Conservation (phyloP, 768 basidiomycete genomes). For the Calocybe gangraenosa region DNA sequence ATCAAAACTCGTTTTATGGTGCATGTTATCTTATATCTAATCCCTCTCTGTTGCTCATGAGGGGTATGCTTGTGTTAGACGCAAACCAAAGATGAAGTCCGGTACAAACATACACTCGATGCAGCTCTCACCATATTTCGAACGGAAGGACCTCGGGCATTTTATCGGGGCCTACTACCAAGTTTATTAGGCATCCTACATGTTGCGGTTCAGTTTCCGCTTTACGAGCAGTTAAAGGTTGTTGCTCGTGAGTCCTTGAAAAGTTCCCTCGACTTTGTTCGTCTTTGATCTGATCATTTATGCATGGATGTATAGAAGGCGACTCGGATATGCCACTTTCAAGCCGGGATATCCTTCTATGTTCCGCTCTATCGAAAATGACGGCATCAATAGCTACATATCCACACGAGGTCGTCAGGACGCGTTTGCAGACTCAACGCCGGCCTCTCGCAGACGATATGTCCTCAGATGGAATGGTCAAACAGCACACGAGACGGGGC, state of each 20-base stretch:
- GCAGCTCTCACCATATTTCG: conserved; percentile 88
- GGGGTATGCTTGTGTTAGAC: conserved; percentile 48
- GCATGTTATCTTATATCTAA: conserved; percentile 14
- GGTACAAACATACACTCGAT: conserved; percentile 88
- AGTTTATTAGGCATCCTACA: conserved; percentile 90
- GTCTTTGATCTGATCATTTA: conserved; percentile 8
- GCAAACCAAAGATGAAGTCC: conserved; percentile 70
- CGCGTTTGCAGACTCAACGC: conserved; percentile 87
- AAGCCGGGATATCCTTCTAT: conserved; percentile 71
- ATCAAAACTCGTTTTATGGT: conserved; percentile 99
- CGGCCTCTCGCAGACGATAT: conserved; percentile 57
- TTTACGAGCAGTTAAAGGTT: conserved; percentile 90
- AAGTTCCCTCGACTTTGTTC: not conserved
- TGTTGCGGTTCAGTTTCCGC: conserved; percentile 95
- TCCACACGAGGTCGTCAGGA: conserved; percentile 98
- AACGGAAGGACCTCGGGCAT: conserved; percentile 80
- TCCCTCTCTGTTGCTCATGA: no score
- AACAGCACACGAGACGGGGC: conserved; percentile 53
- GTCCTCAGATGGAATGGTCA: conserved; percentile 61
- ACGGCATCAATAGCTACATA: conserved; percentile 93
- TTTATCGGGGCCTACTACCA: conserved; percentile 94
- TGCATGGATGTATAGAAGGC: no score
- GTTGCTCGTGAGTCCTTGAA: conserved; percentile 70
- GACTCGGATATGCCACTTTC: conserved; percentile 48
- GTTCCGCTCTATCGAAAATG: conserved; percentile 95